Conservation (phyloP, 176 grass and related monocot genomes). For the Aegilops sharonensis region DNA sequence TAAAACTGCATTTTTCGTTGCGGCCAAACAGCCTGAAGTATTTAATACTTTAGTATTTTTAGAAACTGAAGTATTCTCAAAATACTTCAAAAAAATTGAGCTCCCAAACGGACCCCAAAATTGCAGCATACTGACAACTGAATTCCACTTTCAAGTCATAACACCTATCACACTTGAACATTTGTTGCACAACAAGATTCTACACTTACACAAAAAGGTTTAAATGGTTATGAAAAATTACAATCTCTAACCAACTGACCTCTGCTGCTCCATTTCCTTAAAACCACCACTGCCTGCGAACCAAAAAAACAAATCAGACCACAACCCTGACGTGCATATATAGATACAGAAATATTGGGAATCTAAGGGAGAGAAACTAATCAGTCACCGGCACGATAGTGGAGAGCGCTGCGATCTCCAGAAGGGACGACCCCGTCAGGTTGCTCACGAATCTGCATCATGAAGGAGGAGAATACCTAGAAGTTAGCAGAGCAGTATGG, state of each 20-base stretch:
- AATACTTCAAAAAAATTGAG: no score
- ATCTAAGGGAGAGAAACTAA: not conserved
- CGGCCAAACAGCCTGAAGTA: no score
- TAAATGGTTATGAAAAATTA: not conserved
- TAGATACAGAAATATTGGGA: not conserved
- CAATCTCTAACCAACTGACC: constrained; percentile 26
- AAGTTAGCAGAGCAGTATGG: not conserved
- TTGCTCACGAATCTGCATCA: constrained; percentile 74
- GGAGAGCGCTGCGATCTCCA: constrained; percentile 75
- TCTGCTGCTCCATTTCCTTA: constrained; percentile 73
- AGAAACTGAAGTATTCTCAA: no score
- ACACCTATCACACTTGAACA: not conserved
- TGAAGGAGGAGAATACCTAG: not conserved
- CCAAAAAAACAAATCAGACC: not conserved
- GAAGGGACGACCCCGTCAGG: constrained; percentile 60
- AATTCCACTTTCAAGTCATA: not conserved
- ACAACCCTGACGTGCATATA: not conserved
- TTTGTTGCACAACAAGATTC: not conserved
- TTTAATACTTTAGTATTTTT: no score
- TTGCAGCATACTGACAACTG: not conserved
- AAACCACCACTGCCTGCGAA: constrained; percentile 67
- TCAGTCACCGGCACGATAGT: constrained; percentile 59
- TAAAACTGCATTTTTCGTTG: no score
- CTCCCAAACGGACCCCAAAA: not conserved
- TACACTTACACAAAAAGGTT: not conserved